Percentiles rank a stretch among this genome's conserved stretches.
Conservation (phyloP, 2,329 filamentous ascomycete genomes). For the Colletotrichum eleusines region DNA sequence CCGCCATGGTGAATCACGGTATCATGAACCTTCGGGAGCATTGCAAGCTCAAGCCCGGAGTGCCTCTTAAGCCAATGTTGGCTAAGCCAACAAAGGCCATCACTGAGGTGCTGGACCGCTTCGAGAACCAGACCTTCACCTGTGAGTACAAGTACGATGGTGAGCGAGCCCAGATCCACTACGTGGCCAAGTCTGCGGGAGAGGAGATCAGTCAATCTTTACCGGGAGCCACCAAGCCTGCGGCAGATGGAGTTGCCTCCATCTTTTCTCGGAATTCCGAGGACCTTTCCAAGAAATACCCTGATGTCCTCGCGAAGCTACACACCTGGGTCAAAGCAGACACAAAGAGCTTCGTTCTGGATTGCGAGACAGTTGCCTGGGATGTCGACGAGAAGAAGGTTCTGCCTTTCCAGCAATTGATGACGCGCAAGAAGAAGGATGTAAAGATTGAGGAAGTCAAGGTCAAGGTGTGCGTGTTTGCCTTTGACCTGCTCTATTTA, state of each 20-base stretch:
- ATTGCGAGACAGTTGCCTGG: constrained; percentile 98
- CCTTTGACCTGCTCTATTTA: constrained; percentile 93
- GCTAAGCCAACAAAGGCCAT: constrained; percentile 99
- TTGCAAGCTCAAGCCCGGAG: constrained; percentile 92
- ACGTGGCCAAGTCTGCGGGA: constrained; percentile 84
- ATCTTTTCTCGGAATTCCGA: constrained; percentile 99
- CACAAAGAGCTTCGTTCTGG: constrained; percentile 96
- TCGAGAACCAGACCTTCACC: constrained; percentile 94
- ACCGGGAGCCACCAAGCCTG: constrained; percentile 72
- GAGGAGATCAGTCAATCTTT: constrained; percentile 75
- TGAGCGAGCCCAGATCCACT: constrained; percentile 98
- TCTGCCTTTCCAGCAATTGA: constrained; percentile 95
- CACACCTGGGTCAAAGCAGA: constrained; percentile 89
- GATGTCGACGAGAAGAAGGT: constrained; percentile 96
- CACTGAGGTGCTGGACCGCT: constrained; percentile 95
- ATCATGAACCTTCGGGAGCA: constrained; percentile 84
- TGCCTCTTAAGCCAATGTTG: constrained; percentile 98
- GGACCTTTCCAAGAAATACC: constrained; percentile 97
- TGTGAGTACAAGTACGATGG: constrained; percentile 99
- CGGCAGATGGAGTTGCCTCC: constrained; percentile 81
- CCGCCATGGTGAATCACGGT: constrained; percentile 87
- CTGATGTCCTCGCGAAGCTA: constrained; percentile 91
- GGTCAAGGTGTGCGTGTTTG: constrained; percentile 96
- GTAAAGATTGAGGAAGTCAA: constrained; percentile 96
- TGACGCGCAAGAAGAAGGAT: constrained; percentile 98